phyloP scores from a whole-genome alignment of 2,329 filamentous ascomycete genomes.

The Penicillium sp. region DNA sequence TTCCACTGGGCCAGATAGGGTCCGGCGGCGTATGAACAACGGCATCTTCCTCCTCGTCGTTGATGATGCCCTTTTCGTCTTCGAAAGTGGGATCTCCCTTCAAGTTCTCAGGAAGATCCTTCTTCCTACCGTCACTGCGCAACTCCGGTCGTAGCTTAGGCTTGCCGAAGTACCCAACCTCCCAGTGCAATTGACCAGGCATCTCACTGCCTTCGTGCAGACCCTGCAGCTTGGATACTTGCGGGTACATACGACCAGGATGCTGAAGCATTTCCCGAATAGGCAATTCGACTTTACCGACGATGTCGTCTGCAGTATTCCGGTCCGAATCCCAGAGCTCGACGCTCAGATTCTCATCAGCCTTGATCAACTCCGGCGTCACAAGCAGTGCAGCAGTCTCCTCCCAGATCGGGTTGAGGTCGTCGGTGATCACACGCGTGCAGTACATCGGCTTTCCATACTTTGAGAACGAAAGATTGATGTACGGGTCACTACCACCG shows the following conservation, averaged over 20 bases:
- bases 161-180: constrained; percentile 91
- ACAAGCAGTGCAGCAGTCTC: constrained; percentile 81
- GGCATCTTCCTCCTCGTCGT: constrained; percentile 70
- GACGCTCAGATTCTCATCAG: constrained; percentile 84
- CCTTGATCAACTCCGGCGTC: constrained; percentile 83
- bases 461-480: constrained; percentile 90
- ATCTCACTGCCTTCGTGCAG: constrained; percentile 79
- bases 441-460: constrained; percentile 98
- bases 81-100: constrained; percentile 71
- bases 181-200: constrained; percentile 93
- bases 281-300: constrained; percentile 87
- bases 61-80: constrained; percentile 76
- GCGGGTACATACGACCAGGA: constrained; percentile 85
- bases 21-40: constrained; percentile 87
- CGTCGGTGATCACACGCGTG: constrained; percentile 90
- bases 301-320: constrained; percentile 86
- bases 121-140: constrained; percentile 79
- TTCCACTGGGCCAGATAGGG: constrained; percentile 89
- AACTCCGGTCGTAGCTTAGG: constrained; percentile 79
- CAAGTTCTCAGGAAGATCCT: constrained; percentile 66
- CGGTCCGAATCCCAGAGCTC: constrained; percentile 96
- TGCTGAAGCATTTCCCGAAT: constrained; percentile 95
- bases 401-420: constrained; percentile 87
- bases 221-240: constrained; percentile 74
- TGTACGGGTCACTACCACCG: constrained; percentile 90